These are phyloP conservation scores for Zasmidium citrigriseum DNA, from an alignment of 2,329 filamentous ascomycete species.

Conservation along the genomic window DNA sequence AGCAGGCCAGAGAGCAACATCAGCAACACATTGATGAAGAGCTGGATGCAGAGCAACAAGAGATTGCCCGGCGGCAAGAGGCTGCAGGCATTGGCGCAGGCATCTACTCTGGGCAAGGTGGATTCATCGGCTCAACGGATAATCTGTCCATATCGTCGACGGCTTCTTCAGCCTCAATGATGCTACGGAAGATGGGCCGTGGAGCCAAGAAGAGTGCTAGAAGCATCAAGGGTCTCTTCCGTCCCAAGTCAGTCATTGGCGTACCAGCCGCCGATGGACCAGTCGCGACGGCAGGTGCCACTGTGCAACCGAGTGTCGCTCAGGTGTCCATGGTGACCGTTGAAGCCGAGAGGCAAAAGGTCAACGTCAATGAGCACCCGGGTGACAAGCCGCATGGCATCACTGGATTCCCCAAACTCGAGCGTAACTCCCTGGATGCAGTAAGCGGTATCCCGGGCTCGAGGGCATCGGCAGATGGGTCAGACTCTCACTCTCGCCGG, in stretches of 20 bases:
- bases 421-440: slow-evolving; percentile 77
- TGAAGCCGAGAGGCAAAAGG: slow-evolving; percentile 83
- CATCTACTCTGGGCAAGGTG: slow-evolving; percentile 85
- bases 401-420: slow-evolving; percentile 81
- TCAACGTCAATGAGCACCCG: slow-evolving; percentile 73
- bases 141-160: slow-evolving; percentile 91
- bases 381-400: slow-evolving; percentile 68
- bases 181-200: slow-evolving; percentile 98
- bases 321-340: slow-evolving; percentile 94
- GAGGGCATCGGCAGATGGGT: slow-evolving; percentile 54
- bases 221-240: slow-evolving; percentile 89
- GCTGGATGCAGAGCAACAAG: slow-evolving; percentile 79
- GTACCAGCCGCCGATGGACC: slow-evolving; percentile 70
- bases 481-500: slow-evolving; percentile 66
- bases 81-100: slow-evolving; percentile 86
- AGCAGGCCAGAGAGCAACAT: slow-evolving; percentile 31
- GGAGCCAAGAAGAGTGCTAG: slow-evolving; percentile 94
- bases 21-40: slow-evolving; percentile 33
- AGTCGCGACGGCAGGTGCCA: slow-evolving; percentile 48
- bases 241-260: slow-evolving; percentile 88
- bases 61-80: slow-evolving; percentile 90
- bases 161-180: slow-evolving; percentile 84
- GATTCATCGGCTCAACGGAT: slow-evolving; percentile 88
- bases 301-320: slow-evolving; percentile 64
- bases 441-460: slow-evolving; percentile 38